Percentiles rank a stretch among this genome's conserved stretches.
These are phyloP conservation scores for Perilla frutescens DNA, from an alignment of 257 asterid species.

Conservation along the genomic window DNA sequence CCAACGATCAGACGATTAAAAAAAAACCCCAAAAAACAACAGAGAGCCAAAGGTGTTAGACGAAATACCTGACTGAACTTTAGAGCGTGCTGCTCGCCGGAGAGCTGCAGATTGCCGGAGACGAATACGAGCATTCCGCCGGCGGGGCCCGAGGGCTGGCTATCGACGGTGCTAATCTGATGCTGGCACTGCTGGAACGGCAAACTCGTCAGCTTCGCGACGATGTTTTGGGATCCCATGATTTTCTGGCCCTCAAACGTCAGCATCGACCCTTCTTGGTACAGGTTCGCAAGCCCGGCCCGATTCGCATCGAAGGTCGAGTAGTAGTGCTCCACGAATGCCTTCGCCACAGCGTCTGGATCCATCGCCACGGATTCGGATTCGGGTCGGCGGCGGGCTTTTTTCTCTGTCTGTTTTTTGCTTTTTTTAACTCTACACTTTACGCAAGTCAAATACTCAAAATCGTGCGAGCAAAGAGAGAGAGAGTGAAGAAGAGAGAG, in stretches of 20 bases:
- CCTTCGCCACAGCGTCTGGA: constrained; percentile 67
- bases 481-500: neutral
- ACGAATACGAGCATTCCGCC: constrained; percentile 67
- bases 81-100: constrained; percentile 68
- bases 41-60: neutral
- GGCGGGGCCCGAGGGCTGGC: constrained; percentile 69
- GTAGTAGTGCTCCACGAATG: constrained; percentile 71
- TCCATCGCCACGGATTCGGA: constrained; percentile 45
- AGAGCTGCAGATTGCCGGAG: constrained; percentile 62
- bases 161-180: constrained; percentile 56
- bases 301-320: constrained; percentile 64
- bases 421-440: neutral
- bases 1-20: constrained; percentile 10
- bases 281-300: constrained; percentile 56
- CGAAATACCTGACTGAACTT: constrained; percentile 65
- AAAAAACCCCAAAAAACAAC: neutral
- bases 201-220: constrained; percentile 55
- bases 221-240: constrained; percentile 57
- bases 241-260: constrained; percentile 69
- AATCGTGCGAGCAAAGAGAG: neutral
- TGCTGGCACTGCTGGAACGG: constrained; percentile 75
- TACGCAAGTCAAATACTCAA: constrained; percentile 31
- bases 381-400: constrained; percentile 37
- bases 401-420: neutral
- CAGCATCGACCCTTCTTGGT: constrained; percentile 64